These are phyloP conservation scores for Hyphopichia pseudoburtonii DNA, from an alignment of 1,139 yeast genomes.

Conservation along the genomic window DNA sequence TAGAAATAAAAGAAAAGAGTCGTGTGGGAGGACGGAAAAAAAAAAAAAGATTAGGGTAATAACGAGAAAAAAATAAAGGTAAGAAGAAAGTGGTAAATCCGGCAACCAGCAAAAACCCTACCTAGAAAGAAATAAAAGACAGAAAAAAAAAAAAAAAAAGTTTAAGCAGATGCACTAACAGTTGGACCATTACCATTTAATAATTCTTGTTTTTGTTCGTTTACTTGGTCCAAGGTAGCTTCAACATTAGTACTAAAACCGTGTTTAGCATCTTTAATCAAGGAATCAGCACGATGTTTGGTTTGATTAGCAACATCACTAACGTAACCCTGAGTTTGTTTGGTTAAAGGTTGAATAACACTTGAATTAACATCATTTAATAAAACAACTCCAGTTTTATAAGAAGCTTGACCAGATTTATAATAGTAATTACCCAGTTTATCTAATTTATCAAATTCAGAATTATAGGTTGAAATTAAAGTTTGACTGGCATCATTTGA, in stretches of 20 bases:
- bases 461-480: conserved; percentile 35
- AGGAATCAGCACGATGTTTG: conserved; percentile 37
- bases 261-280: conserved; percentile 32
- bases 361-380: conserved; percentile 36
- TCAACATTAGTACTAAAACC: conserved; percentile 11
- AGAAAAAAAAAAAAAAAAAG: not conserved
- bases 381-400: conserved; percentile 35
- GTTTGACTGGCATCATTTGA: conserved; percentile 32
- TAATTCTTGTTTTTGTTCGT: conserved; percentile 10
- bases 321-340: conserved; percentile 41
- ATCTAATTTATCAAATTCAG: conserved; percentile 22
- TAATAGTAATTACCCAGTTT: conserved; percentile 4
- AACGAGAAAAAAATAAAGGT: conserved; percentile 3
- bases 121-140: not conserved
- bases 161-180: conserved; percentile 18
- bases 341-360: conserved; percentile 41
- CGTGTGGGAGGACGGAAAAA: no score
- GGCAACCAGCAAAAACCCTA: no score
- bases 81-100: conserved; percentile 2
- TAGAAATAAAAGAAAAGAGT: no score
- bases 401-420: conserved; percentile 23
- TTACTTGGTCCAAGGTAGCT: conserved; percentile 9
- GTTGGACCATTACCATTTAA: conserved; percentile 11
- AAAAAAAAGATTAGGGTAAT: not conserved
- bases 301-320: conserved; percentile 35